Conservation (phyloP, 1,284 basidiomycete genomes). For the Porodaedalea pini region DNA sequence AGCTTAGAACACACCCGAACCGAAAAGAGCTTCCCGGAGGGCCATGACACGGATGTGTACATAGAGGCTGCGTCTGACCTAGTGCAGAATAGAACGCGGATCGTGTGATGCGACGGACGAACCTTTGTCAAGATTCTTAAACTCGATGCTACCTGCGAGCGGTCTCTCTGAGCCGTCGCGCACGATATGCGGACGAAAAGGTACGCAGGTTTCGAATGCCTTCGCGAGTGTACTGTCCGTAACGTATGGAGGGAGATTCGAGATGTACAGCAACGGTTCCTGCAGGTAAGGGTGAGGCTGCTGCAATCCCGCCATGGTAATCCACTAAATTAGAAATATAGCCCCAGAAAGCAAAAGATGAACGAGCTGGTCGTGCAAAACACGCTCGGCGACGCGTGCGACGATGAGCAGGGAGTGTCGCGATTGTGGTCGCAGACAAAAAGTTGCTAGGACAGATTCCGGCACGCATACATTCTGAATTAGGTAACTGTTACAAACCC, state of each 20-base stretch:
- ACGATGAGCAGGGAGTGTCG: constrained; percentile 5
- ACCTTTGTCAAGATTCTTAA: constrained; percentile 77
- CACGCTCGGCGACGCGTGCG: constrained; percentile 7
- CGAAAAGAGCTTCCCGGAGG: no score
- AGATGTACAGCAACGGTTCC: constrained; percentile 74
- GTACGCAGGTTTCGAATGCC: constrained; percentile 67
- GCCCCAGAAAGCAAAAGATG: neutral
- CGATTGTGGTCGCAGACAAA: constrained; percentile 14
- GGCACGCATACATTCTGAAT: neutral
- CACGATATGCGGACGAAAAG: constrained; percentile 70
- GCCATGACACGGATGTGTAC: neutral
- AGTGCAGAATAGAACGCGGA: neutral
- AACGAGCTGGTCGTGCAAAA: neutral
- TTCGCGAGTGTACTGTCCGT: constrained; percentile 70
- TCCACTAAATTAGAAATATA: neutral
- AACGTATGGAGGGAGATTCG: constrained; percentile 65
- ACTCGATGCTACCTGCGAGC: constrained; percentile 69
- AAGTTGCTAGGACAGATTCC: constrained; percentile 2
- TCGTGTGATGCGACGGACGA: constrained; percentile 25
- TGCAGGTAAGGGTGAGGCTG: constrained; percentile 68
- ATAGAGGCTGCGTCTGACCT: constrained; percentile 12
- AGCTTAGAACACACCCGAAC: constrained; percentile 4
- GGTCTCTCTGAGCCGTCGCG: constrained; percentile 53
- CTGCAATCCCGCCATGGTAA: constrained; percentile 9
- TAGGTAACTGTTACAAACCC: neutral